Percentiles rank a stretch among this genome's conserved stretches.
Evolutionary conservation across 2,329 filamentous ascomycete species (phyloP).

Genomic region (Rutstroemia sp.): DNA sequence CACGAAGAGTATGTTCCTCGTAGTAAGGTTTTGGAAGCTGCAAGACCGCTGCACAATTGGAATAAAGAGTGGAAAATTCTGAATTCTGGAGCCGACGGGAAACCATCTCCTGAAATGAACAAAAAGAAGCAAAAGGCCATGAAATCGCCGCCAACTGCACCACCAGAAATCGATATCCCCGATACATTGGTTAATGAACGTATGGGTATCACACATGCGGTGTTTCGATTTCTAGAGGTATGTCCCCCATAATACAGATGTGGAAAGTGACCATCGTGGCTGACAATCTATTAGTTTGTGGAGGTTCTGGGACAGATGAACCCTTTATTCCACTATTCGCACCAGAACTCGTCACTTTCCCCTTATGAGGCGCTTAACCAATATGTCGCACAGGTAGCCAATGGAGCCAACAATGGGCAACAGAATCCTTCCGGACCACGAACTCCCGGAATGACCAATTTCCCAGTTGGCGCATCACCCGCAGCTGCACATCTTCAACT

Average conservation of each 20-base stretch:
- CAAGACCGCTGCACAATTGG: slow-evolving; percentile 56
- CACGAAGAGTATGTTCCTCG: slow-evolving; percentile 83
- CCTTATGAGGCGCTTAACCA: slow-evolving; percentile 54
- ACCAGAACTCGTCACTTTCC: slow-evolving; percentile 44
- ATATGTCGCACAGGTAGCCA: slow-evolving; percentile 42
- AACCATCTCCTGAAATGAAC: slow-evolving; percentile 58
- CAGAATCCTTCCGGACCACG: slow-evolving; percentile 22
- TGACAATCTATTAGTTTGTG: slow-evolving; percentile 41
- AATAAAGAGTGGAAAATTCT: slow-evolving; percentile 57
- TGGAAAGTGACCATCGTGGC: slow-evolving; percentile 2
- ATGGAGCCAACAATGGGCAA: slow-evolving; percentile 15
- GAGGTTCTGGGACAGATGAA: slow-evolving; percentile 63
- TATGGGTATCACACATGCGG: slow-evolving; percentile 52
- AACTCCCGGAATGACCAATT: slow-evolving; percentile 31
- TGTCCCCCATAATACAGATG: not conserved
- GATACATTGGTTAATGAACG: slow-evolving; percentile 47
- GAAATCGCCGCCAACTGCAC: slow-evolving; percentile 51
- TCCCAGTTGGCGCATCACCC: slow-evolving; percentile 52
- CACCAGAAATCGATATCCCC: slow-evolving; percentile 55
- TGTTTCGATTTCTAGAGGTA: slow-evolving; percentile 60
- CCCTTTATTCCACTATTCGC: slow-evolving; percentile 52
- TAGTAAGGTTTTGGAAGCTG: slow-evolving; percentile 52
- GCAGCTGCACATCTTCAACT: slow-evolving; percentile 52
- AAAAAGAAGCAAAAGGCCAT: slow-evolving; percentile 56
- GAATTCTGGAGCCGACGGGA: slow-evolving; percentile 46